Percentiles rank a stretch among this genome's conserved stretches.
Conservation (phyloP, 1,284 basidiomycete genomes). For the Thecaphora thlaspeos region DNA sequence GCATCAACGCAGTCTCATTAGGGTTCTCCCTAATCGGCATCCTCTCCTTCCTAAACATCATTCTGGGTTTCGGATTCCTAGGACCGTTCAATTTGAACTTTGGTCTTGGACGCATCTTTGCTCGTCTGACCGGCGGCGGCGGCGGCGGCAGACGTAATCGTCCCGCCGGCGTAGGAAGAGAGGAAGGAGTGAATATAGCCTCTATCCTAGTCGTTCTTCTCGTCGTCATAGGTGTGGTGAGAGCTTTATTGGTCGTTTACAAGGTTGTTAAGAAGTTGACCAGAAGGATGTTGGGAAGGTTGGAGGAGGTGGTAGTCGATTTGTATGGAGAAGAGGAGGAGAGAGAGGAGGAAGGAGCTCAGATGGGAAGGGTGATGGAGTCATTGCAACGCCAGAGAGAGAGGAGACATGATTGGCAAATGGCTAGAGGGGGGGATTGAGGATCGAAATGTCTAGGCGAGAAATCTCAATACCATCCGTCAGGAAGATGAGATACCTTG, state of each 20-base stretch:
- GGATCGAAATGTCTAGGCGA: not conserved
- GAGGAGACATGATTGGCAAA: not conserved
- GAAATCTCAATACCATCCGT: too few species aligned
- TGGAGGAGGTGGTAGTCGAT: constrained; percentile 40
- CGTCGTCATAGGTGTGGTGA: constrained; percentile 35
- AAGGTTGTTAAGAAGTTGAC: constrained; percentile 16
- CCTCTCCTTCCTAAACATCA: constrained; percentile 34
- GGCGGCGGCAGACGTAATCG: not conserved
- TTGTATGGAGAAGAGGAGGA: constrained; percentile 34
- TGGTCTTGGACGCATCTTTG: constrained; percentile 37
- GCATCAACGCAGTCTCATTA: constrained; percentile 16
- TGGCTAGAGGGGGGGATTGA: not conserved
- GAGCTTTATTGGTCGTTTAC: constrained; percentile 31
- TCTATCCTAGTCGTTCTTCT: constrained; percentile 35
- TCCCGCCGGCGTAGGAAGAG: constrained; percentile 1
- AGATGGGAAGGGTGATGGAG: too few species aligned
- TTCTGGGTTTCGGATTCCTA: constrained; percentile 29
- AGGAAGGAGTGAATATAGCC: constrained; percentile 30
- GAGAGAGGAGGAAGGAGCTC: not conserved
- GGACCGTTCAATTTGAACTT: constrained; percentile 40
- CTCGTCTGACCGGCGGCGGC: constrained; percentile 28
- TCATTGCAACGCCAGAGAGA: too few species aligned
- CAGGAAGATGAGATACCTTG: too few species aligned
- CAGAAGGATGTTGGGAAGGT: constrained; percentile 16
- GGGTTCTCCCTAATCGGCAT: constrained; percentile 44